Evolutionary conservation across 805 yeast genomes (phyloP), one percentile per base, ranked within the genome.

Genomic region (Hanseniaspora clermontiae): DNA sequence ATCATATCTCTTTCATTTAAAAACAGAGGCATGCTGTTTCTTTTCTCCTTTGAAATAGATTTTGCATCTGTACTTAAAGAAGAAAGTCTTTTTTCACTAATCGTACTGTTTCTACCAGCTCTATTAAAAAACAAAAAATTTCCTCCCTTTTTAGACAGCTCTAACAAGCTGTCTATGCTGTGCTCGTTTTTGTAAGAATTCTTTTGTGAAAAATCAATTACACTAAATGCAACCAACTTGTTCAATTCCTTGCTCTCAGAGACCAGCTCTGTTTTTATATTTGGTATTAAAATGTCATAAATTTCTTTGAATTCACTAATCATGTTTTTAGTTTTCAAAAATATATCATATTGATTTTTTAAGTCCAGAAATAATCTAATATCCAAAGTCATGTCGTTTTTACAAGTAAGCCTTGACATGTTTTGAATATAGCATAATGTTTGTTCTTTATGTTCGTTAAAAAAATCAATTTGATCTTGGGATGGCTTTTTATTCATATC

Each of bases 61-160:
- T 31, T 46, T 2, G 51, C 15, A 3, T 34, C 34, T 17, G 34
- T 46, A 19, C 51, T 53, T 12, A 53, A 24, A n/a, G 34, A 15
- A 3, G 57, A 53, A 14, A 53, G 20, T 39, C 57, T 29, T 39
- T 46, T 53, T 29, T 53, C 57, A 46, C 57, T 53, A 6, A 53
- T 31, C 3, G 40, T 46, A 31, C 57, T 53, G 6, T 29, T 46
- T 53, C 51, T 45, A 8, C 36, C 49, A 6, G 10, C 27, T 10
- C 43, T 29, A 20, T 37, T 34, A 32, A 53, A 53, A 32, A 53
- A 53, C 14, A 53, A 10, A 19, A 29, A 19, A 39, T 46, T 45
- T 4, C 57, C 57, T 11, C 57, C 57, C 19, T 19, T 45, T 38
- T 46, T 29, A 10, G 57, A 34, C 6, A 53, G 20, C 14, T 53